Base-by-base conservation (phyloP, 1,284 basidiomycete species). In the Limonomyces culmigenus region DNA sequence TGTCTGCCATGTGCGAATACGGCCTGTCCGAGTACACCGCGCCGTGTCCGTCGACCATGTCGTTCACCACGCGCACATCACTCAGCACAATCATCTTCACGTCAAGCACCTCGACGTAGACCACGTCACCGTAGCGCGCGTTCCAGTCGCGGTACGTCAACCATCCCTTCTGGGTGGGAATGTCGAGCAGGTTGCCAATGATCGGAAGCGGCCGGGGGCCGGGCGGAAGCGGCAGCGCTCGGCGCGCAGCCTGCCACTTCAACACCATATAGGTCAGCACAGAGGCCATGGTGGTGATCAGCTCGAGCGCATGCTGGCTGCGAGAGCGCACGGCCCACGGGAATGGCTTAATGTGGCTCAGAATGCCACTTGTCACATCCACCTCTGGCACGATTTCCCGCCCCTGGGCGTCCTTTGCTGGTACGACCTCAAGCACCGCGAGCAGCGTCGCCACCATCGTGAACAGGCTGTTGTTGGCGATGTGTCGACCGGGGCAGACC, bases 401-500 rank as follows among this genome's bases (percentile, higher is more conserved):
- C 12, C 45, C 50, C 21, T 34, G 38, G 15, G 42, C 43, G 33
- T 47, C 43, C 12, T 37, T 36, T 2, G 42, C 40, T 29, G 41
- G 45, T 3, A 43, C 34, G 30, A 53, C 45, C 31, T 50, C 43
- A 35, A 50, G 45, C 18, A 41, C 45, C 2, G 46, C 43, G 4
- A 54, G 41, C 1, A 43, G 36, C 33, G 40, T 43, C 2, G 47
- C 48, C 31, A 44, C 38, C 11, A 41, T 30, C 31, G 47, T 39
- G 42, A 42, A 52, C 19, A 53, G 14, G 4, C 45, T 44, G 10
- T 41, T 38, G 31, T 49, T 43, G 12, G 50, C 50, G 29, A 53
- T 42, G 29, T 39, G n/a, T 17, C 29, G 30, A 11, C 52, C 52
- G 5, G 39, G 39, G 29, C 39, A 40, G 15, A 40, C 32, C 47